phyloP scores from a whole-genome alignment of 2,329 filamentous ascomycete species.

The Penicillium hordei region DNA sequence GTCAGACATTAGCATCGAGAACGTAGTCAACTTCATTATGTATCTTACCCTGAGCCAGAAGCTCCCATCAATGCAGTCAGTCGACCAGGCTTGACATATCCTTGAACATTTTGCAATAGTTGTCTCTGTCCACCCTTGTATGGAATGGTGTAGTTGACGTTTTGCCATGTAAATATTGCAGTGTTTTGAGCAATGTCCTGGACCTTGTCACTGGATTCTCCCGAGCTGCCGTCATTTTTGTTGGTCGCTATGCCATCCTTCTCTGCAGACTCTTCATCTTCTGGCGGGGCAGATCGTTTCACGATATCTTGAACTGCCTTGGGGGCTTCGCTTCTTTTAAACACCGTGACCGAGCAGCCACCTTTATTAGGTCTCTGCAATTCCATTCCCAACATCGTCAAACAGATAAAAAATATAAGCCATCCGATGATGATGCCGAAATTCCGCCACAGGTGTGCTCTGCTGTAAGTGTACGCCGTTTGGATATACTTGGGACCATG shows the following conservation, averaged over 20 bases:
- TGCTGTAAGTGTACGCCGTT: slow-evolving; percentile 55
- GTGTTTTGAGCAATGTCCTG: slow-evolving; percentile 62
- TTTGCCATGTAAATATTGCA: slow-evolving; percentile 80
- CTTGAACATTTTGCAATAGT: slow-evolving; percentile 62
- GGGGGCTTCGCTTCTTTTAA: slow-evolving; percentile 65
- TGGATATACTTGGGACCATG: slow-evolving; percentile 58
- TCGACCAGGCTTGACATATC: slow-evolving; percentile 73
- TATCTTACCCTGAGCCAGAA: slow-evolving; percentile 55
- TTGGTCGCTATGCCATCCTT: slow-evolving; percentile 21
- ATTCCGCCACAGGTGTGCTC: slow-evolving; percentile 66
- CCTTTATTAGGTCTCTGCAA: slow-evolving; percentile 74
- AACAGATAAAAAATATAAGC: slow-evolving; percentile 70
- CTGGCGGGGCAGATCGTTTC: slow-evolving; percentile 44
- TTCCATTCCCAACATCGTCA: slow-evolving; percentile 79
- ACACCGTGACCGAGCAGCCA: slow-evolving; percentile 78
- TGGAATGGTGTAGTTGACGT: slow-evolving; percentile 69
- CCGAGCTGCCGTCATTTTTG: slow-evolving; percentile 17
- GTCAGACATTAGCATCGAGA: neutral
- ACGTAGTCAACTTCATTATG: too few relatives aligned
- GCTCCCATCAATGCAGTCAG: slow-evolving; percentile 80
- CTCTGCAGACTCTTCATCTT: slow-evolving; percentile 54
- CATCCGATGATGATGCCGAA: slow-evolving; percentile 77
- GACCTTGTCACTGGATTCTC: slow-evolving; percentile 33
- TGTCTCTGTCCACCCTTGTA: slow-evolving; percentile 46
- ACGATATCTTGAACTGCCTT: slow-evolving; percentile 59